Conservation (phyloP, 306 rosid genomes). For the Begonia peltatifolia region DNA sequence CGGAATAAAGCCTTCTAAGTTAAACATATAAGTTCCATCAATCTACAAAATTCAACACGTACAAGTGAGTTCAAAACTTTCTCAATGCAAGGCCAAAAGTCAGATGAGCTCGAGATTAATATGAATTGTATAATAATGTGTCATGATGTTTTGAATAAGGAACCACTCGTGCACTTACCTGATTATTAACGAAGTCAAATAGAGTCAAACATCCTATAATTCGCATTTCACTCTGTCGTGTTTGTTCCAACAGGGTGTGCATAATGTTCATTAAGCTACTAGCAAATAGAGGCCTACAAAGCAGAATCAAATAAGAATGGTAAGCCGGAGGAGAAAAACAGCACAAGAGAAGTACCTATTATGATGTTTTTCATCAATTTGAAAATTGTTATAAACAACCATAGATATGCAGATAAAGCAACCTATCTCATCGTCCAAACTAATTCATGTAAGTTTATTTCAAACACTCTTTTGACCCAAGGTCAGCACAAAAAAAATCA, state of each 20-base stretch:
- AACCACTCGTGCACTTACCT: slow-evolving; percentile 35
- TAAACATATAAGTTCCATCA: slow-evolving; percentile 73
- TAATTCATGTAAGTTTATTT: too few species aligned
- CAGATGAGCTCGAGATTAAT: not conserved
- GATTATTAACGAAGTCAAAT: slow-evolving; percentile 80
- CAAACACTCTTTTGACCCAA: too few species aligned
- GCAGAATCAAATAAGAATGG: too few species aligned
- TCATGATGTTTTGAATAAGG: slow-evolving; percentile 1
- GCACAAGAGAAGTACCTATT: too few species aligned
- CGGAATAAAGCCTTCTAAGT: slow-evolving; percentile 66
- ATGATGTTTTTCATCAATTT: too few species aligned
- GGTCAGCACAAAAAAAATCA: too few species aligned
- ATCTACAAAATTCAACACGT: slow-evolving; percentile 28
- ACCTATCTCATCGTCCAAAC: too few species aligned
- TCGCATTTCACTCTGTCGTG: slow-evolving; percentile 79
- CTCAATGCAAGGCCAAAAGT: not conserved
- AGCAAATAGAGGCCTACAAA: slow-evolving; percentile 71
- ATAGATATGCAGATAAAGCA: too few species aligned
- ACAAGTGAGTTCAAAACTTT: slow-evolving; percentile 10
- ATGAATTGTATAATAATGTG: too few species aligned
- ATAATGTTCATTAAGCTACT: slow-evolving; percentile 77
- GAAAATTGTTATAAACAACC: too few species aligned
- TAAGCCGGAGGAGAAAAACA: too few species aligned
- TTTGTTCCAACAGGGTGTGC: slow-evolving; percentile 81
- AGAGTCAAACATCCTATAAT: slow-evolving; percentile 73